phyloP scores from a whole-genome alignment of 2,329 filamentous ascomycete genomes.

The Calcarisporium arbuscula region DNA sequence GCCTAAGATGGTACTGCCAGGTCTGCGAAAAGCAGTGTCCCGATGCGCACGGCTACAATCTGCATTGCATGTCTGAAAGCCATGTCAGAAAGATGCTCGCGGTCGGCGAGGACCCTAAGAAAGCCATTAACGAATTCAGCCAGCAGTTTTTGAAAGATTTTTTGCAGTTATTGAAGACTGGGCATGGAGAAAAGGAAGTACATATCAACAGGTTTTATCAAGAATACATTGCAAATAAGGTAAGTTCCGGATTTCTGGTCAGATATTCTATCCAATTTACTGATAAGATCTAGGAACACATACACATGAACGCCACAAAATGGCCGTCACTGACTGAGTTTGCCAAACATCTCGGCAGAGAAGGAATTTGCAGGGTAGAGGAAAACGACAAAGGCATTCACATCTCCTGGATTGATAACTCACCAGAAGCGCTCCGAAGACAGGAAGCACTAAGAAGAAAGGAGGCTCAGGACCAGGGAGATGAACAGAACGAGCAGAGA shows the following conservation, averaged over 20 bases:
- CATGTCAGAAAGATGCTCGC: conserved; percentile 86
- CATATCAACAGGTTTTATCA: conserved; percentile 93
- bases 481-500: conserved; percentile 82
- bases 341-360: conserved; percentile 75
- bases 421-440: conserved; percentile 72
- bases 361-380: conserved; percentile 85
- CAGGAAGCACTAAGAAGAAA: conserved; percentile 77
- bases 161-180: conserved; percentile 66
- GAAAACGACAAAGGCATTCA: conserved; percentile 81
- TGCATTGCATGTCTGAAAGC: conserved; percentile 76
- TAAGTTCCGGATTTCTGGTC: background rate
- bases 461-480: conserved; percentile 81
- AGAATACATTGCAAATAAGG: conserved; percentile 77
- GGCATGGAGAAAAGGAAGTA: conserved; percentile 85
- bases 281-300: conserved; percentile 48
- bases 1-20: conserved; percentile 87
- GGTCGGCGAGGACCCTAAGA: conserved; percentile 81
- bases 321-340: conserved; percentile 89
- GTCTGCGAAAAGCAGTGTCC: conserved; percentile 61
- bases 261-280: background rate
- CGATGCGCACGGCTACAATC: conserved; percentile 88
- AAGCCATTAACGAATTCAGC: conserved; percentile 75
- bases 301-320: conserved; percentile 90
- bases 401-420: conserved; percentile 87
- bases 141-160: conserved; percentile 79